These are phyloP conservation scores for Ogataea salicorniae DNA, from an alignment of 805 yeast genomes.

Conservation along the genomic window DNA sequence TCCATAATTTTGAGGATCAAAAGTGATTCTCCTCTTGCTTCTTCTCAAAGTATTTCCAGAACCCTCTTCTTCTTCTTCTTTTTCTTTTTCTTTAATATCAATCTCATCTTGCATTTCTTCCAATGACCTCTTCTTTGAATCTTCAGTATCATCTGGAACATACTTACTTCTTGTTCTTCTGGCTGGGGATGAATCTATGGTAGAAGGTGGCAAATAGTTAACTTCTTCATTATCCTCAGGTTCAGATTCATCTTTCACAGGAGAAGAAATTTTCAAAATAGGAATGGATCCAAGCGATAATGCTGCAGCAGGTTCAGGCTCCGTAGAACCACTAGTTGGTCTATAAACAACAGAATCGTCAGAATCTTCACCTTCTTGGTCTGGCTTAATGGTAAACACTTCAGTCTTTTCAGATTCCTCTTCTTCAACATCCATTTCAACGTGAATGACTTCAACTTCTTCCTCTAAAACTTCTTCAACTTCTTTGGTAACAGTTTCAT, in stretches of 20 bases:
- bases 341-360: conserved; percentile 1
- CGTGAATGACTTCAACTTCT: not conserved
- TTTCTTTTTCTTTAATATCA: not conserved
- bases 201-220: not conserved
- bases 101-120: conserved; percentile 1
- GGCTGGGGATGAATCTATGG: conserved; percentile 7
- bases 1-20: conserved; percentile 7
- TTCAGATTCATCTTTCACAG: not conserved
- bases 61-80: not conserved
- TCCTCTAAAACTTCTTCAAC: not conserved
- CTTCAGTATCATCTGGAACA: not conserved
- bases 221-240: conserved; percentile 4
- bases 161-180: conserved; percentile 13
- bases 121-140: conserved; percentile 4
- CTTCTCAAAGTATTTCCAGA: not conserved
- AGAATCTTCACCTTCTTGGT: not conserved
- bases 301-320: not conserved
- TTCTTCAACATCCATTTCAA: conserved; percentile 2
- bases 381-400: conserved; percentile 3
- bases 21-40: conserved; percentile 5
- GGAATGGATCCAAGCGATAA: conserved; percentile 1
- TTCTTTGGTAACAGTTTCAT: too few relatives aligned
- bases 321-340: not conserved
- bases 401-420: conserved; percentile 2
- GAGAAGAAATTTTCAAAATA: not conserved